A percentile compares a stretch with the other conserved stretches of the same genome.
phyloP scores from a whole-genome alignment of 352 stramenopile species.

The Globisporangium nodosum region DNA sequence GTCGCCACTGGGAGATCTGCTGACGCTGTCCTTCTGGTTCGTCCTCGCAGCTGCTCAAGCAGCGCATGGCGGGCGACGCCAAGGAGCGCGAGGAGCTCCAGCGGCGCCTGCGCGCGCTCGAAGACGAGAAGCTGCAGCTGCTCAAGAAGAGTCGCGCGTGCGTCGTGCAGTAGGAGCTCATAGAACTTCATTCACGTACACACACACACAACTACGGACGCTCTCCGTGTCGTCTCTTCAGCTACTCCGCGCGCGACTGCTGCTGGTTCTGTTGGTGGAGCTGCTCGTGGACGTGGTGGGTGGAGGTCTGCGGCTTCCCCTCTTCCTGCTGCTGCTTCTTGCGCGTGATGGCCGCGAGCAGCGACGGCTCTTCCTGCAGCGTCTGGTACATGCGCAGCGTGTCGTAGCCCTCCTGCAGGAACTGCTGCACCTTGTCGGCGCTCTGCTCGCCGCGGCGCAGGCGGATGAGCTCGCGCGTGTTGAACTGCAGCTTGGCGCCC shows the following conservation, averaged over 20 bases:
- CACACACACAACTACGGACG: not conserved
- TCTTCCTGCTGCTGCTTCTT: slow-evolving; percentile 22
- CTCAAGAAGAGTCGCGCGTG: slow-evolving; percentile 54
- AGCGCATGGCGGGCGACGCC: slow-evolving; percentile 34
- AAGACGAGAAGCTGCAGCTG: slow-evolving; percentile 55
- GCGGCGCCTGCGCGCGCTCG: slow-evolving; percentile 33
- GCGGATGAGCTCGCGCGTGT: slow-evolving; percentile 62
- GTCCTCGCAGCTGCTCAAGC: slow-evolving; percentile 33
- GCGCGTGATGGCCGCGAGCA: slow-evolving; percentile 54
- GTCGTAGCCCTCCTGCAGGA: slow-evolving; percentile 46
- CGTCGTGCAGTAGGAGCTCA: slow-evolving; percentile 30
- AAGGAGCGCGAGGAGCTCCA: slow-evolving; percentile 57
- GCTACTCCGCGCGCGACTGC: not conserved
- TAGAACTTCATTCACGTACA: not conserved
- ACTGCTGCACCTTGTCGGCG: slow-evolving; percentile 25
- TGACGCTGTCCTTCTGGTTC: not conserved
- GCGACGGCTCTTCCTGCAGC: slow-evolving; percentile 31
- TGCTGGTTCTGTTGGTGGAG: slow-evolving; percentile 1
- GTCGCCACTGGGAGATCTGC: not conserved
- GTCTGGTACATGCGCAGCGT: slow-evolving; percentile 57
- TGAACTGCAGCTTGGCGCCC: slow-evolving; percentile 67
- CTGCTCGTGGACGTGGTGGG: not conserved
- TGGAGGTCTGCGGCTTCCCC: not conserved
- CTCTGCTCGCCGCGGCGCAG: slow-evolving; percentile 50
- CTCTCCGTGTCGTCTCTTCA: not conserved